Evolutionary conservation across 257 asterid genomes (phyloP).

Genomic region (Solanum paucissectum): DNA sequence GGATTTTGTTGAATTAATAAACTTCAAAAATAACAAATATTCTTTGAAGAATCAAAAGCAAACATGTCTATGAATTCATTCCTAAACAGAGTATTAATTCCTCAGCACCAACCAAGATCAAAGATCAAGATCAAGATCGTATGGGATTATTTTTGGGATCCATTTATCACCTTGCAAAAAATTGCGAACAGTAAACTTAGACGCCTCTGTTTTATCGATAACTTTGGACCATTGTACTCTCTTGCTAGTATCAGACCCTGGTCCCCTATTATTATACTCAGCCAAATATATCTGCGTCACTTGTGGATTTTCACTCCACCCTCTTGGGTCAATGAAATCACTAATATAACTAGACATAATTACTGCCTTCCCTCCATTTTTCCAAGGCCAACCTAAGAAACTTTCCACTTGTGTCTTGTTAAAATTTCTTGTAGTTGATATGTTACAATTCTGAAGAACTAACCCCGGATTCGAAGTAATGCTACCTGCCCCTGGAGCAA

Average conservation of each 20-base stretch:
- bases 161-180: neutral
- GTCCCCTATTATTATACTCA: neutral
- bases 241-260: neutral
- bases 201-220: neutral
- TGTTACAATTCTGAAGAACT: neutral
- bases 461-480: neutral
- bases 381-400: conserved; percentile 1
- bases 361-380: neutral
- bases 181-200: neutral
- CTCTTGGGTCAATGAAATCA: neutral
- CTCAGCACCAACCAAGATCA: neutral
- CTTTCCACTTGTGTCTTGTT: neutral
- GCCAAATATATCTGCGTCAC: neutral
- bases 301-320: neutral
- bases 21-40: neutral
- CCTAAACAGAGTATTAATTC: neutral
- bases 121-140: neutral
- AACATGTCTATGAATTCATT: neutral
- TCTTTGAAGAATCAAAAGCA: neutral
- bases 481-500: neutral
- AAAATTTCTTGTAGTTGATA: neutral
- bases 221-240: neutral
- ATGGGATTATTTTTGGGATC: neutral
- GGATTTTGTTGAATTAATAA: neutral
- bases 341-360: neutral